These are phyloP conservation scores for Rhododendron ferrugineum DNA, from an alignment of 148 eudicot species.

Conservation along the genomic window DNA sequence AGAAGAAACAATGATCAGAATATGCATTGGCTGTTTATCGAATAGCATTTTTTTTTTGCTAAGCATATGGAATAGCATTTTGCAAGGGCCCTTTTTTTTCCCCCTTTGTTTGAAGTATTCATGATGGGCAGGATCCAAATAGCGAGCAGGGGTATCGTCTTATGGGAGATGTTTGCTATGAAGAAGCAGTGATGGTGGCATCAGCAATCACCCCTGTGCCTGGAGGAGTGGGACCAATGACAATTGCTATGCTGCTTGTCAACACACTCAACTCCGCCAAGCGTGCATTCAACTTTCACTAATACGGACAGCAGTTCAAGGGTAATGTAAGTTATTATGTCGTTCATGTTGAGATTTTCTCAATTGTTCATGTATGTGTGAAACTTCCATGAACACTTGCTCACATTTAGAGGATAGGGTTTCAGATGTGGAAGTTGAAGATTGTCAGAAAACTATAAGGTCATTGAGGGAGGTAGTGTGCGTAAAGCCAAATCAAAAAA, in stretches of 20 bases:
- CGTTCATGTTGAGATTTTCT: background rate
- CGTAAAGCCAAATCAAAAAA: no score
- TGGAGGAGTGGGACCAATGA: constrained; percentile 89
- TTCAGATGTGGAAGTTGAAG: background rate
- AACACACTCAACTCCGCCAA: constrained; percentile 71
- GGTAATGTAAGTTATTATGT: background rate
- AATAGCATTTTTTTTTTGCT: no score
- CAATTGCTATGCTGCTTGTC: constrained; percentile 68
- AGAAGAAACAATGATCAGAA: background rate
- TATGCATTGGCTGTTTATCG: background rate
- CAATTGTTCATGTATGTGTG: background rate
- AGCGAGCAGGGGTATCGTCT: constrained; percentile 55
- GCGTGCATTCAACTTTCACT: constrained; percentile 34
- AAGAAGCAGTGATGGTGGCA: constrained; percentile 61
- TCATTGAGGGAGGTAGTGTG: no score
- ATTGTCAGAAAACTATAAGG: background rate
- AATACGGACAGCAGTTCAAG: background rate
- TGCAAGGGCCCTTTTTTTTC: background rate
- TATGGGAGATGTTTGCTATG: constrained; percentile 67
- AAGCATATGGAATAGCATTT: no score
- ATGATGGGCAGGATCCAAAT: constrained; percentile 41
- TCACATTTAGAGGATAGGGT: background rate
- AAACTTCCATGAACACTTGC: background rate
- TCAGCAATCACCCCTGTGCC: constrained; percentile 79
- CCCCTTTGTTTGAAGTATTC: background rate